Percentiles rank a stretch among this genome's conserved stretches.
Conservation (phyloP, 345 rosid species). For the Eucalyptus curtisii region DNA sequence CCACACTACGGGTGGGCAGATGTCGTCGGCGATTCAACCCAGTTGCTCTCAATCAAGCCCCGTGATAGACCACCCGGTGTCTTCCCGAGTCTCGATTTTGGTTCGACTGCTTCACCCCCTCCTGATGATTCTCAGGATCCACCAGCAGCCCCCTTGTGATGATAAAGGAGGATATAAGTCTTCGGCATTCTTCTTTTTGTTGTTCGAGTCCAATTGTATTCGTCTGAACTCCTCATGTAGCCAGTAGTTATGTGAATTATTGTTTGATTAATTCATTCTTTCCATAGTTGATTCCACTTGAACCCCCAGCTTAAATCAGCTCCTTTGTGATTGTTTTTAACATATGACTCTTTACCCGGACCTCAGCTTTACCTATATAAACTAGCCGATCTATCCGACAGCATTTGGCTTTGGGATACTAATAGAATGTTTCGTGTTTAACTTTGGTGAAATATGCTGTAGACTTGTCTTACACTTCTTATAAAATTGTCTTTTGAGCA, state of each 20-base stretch:
- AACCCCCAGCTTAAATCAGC: neutral
- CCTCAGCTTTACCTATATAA: neutral
- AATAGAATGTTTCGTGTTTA: neutral
- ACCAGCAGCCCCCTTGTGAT: neutral
- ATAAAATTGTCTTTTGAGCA: neutral
- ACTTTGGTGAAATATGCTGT: neutral
- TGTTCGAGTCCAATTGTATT: neutral
- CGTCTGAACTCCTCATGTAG: neutral
- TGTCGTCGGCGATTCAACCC: constrained; percentile 85
- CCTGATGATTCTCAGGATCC: neutral
- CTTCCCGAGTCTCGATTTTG: constrained; percentile 62
- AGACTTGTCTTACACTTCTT: neutral
- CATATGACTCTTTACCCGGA: neutral
- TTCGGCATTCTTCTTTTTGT: neutral
- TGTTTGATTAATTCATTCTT: constrained; percentile 1
- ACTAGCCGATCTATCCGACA: neutral
- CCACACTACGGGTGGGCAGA: constrained; percentile 99
- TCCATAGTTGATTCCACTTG: neutral
- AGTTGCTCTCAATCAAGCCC: constrained; percentile 71
- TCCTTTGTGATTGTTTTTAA: neutral
- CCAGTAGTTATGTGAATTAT: neutral
- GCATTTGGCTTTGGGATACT: neutral
- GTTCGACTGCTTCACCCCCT: constrained; percentile 40
- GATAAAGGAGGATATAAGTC: neutral
- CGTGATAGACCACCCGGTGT: constrained; percentile 83